phyloP scores from a whole-genome alignment of 83 land plant species.

The Picea mariana region DNA sequence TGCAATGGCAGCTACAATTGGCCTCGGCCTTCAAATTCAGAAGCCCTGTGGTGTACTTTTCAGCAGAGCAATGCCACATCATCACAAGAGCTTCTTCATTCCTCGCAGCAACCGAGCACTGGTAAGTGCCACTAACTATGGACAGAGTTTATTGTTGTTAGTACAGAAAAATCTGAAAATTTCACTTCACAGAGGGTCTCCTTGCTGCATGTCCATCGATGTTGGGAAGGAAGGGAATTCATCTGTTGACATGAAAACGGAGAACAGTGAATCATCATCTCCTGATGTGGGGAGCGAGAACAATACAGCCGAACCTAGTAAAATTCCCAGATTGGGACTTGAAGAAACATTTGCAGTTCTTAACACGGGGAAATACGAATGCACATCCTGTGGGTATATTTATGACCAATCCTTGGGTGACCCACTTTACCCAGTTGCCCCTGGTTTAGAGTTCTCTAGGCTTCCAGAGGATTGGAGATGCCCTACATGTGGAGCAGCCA shows the following conservation, averaged over 20 bases:
- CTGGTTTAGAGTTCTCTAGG: conserved; percentile 68
- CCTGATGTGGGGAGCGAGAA: not conserved
- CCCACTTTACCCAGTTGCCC: conserved; percentile 76
- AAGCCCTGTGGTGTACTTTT: no score
- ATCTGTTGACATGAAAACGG: not conserved
- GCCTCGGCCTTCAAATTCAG: no score
- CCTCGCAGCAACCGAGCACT: no score
- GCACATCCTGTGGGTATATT: conserved; percentile 87
- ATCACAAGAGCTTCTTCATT: no score
- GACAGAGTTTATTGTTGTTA: no score
- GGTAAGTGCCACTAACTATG: no score
- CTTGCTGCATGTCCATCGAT: conserved; percentile 8
- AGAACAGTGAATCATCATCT: not conserved
- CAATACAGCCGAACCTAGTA: not conserved
- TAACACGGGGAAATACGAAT: conserved; percentile 85
- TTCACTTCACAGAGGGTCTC: not conserved
- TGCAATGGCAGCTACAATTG: no score
- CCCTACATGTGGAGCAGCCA: conserved; percentile 93
- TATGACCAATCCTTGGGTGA: conserved; percentile 81
- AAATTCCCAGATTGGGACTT: conserved; percentile 11
- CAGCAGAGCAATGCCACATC: no score
- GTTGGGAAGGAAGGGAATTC: conserved; percentile 15
- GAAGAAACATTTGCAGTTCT: conserved; percentile 89
- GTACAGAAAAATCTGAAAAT: no score
- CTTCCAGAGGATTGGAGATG: conserved; percentile 96